phyloP scores from a whole-genome alignment of 2,329 filamentous ascomycete species.

The Neofusicoccum laricinum region DNA sequence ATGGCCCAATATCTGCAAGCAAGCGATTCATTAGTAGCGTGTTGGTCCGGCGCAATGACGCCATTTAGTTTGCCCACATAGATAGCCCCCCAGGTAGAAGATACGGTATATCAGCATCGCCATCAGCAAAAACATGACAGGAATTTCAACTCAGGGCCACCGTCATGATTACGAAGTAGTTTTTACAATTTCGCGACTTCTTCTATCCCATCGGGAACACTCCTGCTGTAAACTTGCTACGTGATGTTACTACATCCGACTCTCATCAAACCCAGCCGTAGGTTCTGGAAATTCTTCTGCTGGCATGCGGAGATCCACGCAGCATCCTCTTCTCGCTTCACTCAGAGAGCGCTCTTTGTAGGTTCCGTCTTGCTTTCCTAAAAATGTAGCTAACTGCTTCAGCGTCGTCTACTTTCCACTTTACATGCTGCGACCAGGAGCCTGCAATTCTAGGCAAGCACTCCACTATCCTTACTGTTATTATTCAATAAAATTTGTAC shows the following conservation, averaged over 20 bases:
- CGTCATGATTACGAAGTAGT: background rate
- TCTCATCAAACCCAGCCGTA: background rate
- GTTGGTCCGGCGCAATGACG: too few relatives aligned
- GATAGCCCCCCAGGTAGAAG: too few relatives aligned
- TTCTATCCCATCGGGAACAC: slow-evolving; percentile 47
- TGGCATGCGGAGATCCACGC: slow-evolving; percentile 57
- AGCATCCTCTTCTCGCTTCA: slow-evolving; percentile 52
- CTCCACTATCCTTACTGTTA: background rate
- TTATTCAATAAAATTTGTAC: background rate
- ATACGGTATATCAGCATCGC: too few relatives aligned
- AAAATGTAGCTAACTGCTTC: background rate
- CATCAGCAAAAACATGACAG: too few relatives aligned
- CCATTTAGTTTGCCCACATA: too few relatives aligned
- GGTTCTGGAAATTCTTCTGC: slow-evolving; percentile 43
- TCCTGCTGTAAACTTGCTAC: slow-evolving; percentile 49
- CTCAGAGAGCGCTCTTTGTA: background rate
- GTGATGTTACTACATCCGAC: slow-evolving; percentile 30
- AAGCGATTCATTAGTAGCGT: too few relatives aligned
- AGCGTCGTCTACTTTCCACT: slow-evolving; percentile 35
- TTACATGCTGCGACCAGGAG: slow-evolving; percentile 56
- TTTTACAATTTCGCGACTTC: slow-evolving; percentile 17
- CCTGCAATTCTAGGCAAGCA: slow-evolving; percentile 47
- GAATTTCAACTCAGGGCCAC: too few relatives aligned
- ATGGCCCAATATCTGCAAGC: too few relatives aligned
- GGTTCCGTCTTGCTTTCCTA: background rate